These are phyloP conservation scores for Botrytis fragariae DNA, from an alignment of 2,329 filamentous ascomycete genomes.

Conservation along the genomic window DNA sequence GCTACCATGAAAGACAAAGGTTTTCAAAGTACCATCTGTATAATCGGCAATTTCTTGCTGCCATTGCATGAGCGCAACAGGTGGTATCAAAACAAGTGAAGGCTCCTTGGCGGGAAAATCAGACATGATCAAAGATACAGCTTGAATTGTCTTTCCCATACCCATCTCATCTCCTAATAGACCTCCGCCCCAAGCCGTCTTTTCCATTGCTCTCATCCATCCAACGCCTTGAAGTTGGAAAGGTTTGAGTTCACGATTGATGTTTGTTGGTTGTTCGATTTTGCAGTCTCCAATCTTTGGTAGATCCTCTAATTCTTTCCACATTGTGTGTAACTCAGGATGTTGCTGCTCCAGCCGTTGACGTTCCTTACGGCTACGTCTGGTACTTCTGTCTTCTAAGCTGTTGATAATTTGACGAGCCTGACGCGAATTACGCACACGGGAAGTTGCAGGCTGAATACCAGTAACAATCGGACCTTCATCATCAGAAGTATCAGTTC, in stretches of 20 bases:
- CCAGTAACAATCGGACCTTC: background rate
- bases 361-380: conserved; percentile 50
- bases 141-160: conserved; percentile 97
- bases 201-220: conserved; percentile 92
- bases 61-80: conserved; percentile 96
- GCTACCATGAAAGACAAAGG: conserved; percentile 85
- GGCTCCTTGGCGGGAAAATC: conserved; percentile 84
- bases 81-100: conserved; percentile 84
- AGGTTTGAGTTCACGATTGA: conserved; percentile 80
- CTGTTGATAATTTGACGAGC: conserved; percentile 23
- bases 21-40: conserved; percentile 85
- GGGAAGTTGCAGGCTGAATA: background rate
- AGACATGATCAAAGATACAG: conserved; percentile 96
- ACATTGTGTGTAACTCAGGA: conserved; percentile 80
- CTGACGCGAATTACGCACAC: background rate
- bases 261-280: conserved; percentile 70
- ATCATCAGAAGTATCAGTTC: conserved; percentile 14
- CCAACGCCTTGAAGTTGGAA: conserved; percentile 92
- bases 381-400: conserved; percentile 39
- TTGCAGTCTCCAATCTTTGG: conserved; percentile 62
- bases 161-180: conserved; percentile 98
- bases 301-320: conserved; percentile 69
- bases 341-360: conserved; percentile 71
- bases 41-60: conserved; percentile 75
- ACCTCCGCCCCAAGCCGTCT: conserved; percentile 81